Evolutionary conservation across 179 eudicot species (phyloP), one percentile per base, ranked within the genome.

Genomic region (Actinidia polygama): DNA sequence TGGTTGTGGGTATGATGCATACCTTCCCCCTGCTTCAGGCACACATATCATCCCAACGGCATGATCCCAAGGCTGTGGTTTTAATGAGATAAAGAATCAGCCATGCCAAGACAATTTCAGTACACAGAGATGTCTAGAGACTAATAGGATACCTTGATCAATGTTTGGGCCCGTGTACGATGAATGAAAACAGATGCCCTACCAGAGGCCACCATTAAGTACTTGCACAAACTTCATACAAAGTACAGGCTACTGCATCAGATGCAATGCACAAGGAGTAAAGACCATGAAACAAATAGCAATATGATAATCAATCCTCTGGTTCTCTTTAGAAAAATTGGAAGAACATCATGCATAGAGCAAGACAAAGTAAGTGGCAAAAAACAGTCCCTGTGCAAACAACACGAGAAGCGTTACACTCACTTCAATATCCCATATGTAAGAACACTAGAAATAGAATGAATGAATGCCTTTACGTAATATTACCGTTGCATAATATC

Each of bases 11-110:
- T 40, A n/a, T 40, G 44, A 40, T 40, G 44, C 44, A 40, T 30
- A 40, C 44, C 44, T 40, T 40, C 99, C 99, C 23, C 99, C 98
- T 15, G 99, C 98, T 89, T 96, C 99, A 75, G 86, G 93, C 79
- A 96, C 96, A 81, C 99, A 96, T 80, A 96, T 93, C 82, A 93
- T 89, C 81, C 99, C 99, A 86, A 91, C 93, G 75, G 91, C 98
- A 85, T 96, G 99, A 84, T 96, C 99, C 99, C 99, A 96, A 21
- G 89, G 90, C 99, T 96, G 70, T 79, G 85, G 70, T 49, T 74
- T 49, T 54, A 79, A 78, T 47, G 57, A 83, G 83, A 54, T 80
- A 70, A 85, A 75, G 63, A 30, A 63, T 78, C 71, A 81, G 73
- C 72, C 54, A 36, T 49, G 47, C 36, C 70, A 61, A 44, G 66